Evolutionary conservation across 441 rosid genomes (phyloP), one percentile per base, ranked within the genome.

Genomic region (Adansonia madagascariensis): DNA sequence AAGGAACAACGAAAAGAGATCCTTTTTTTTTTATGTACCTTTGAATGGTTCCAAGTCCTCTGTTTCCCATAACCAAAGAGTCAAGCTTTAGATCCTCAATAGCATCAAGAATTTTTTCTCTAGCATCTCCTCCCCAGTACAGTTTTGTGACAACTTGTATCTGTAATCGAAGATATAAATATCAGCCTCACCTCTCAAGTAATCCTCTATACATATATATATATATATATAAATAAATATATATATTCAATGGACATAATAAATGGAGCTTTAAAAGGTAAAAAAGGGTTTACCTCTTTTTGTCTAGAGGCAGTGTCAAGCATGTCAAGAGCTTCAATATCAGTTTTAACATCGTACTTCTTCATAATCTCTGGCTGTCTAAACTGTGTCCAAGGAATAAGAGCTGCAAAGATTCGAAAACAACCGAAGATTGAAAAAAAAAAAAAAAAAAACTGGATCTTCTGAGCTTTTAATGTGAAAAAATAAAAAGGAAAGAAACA

Each of bases 101-200:
- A 7, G 98, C 91, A 65, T 95, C 93, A 2, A 94, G 73, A 6
- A 95, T 80, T 84, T 84, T 88, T 82, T 95, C 99, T 70, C 98
- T 91, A 6, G 99, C 89, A 62, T 95, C 97, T 73, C 95, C 97
- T 74, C 97, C 99, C 97, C 97, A 92, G 79, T 94, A 95, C 59
- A 94, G 62, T 73, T 95, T 95, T 7, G 93, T 66, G 56, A 94
- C 87, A 3, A 91, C 77, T 3, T 79, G 74, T 27, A 90, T 83
- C 98, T 92, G 65, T 1, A 79, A 72, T 43, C 74, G 63, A 14
- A 46, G 43, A 20, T 2, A 43, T 24, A 9, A 24, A 17, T 17
- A 3, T 31, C 46, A 52, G 57, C 20, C 46, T 15, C 4, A 12
- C 4, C 17, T 22, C n/a, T 7, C 4, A 10, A 31, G 70, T 12